Base-by-base conservation (phyloP, 495 filamentous ascomycete genomes). In the Poronia punctata region DNA sequence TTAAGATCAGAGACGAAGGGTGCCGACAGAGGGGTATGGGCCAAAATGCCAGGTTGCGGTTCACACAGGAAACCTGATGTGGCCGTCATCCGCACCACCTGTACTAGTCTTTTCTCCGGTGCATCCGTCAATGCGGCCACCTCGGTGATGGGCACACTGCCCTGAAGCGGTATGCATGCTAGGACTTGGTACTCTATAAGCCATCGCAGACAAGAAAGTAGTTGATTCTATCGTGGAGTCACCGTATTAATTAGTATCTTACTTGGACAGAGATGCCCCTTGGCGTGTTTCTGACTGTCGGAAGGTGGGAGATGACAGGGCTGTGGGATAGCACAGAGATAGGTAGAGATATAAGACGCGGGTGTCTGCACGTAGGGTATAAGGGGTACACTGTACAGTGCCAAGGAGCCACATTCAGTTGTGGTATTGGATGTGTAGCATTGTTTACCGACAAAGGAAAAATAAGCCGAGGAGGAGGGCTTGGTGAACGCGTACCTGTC, bases 161-260 rank as follows among this genome's bases (percentile, higher is more conserved):
- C 60, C 11, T 20, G 24, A 3, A 62, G 56, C 1, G 62, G 67
- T 11, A 71, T 65, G 38, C 53, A 65, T 10, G 67, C 65, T 2
- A 66, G 60, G 4, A 71, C 53, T 34, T 67, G 64, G 36, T 65
- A 66, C 23, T 69, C 61, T 3, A 61, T 59, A 9, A 71, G 49
- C 67, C 65, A 71, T 39, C 57, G 46, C 10, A 71, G 29, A 40
- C 64, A 68, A 2, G 66, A 57, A 12, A 68, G 52, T 2, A 68
- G 17, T 40, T 68, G 56, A 33, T 40, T 64, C 62, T 63, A 46
- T 8, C 3, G 5, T 7, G 7, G 23, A 28, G 38, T 15, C 11
- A 32, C 24, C 38, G 18, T 11, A 7, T n/a, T n/a, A n/a, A n/a
- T n/a, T n/a, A n/a, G n/a, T n/a, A n/a, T n/a, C n/a, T n/a, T n/a